phyloP scores from a whole-genome alignment of 2,329 filamentous ascomycete species.

The Fusarium xyrophilum region DNA sequence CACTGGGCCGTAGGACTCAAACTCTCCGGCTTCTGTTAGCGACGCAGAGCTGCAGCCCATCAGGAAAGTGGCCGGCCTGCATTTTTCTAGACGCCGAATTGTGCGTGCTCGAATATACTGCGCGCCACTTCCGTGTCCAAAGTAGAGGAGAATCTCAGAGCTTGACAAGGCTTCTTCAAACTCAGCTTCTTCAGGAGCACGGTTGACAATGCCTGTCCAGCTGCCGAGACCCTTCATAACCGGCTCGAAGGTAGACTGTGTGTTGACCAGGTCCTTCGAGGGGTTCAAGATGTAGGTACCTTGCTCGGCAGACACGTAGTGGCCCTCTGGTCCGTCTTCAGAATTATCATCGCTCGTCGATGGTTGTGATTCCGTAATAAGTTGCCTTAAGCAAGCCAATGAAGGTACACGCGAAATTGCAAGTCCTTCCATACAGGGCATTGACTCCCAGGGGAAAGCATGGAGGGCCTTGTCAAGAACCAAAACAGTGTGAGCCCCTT shows the following conservation, averaged over 20 bases:
- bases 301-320: conserved; percentile 61
- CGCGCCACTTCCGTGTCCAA: conserved; percentile 92
- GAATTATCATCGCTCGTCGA: conserved; percentile 13
- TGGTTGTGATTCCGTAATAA: conserved; percentile 64
- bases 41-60: conserved; percentile 94
- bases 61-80: conserved; percentile 78
- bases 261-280: conserved; percentile 79
- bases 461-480: conserved; percentile 92
- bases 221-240: conserved; percentile 68
- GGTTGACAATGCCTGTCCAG: conserved; percentile 75
- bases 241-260: conserved; percentile 75
- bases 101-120: conserved; percentile 91
- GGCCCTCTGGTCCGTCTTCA: conserved; percentile 48
- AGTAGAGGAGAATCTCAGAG: conserved; percentile 84
- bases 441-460: conserved; percentile 92
- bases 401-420: conserved; percentile 90
- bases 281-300: conserved; percentile 91
- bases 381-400: conserved; percentile 78
- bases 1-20: conserved; percentile 89
- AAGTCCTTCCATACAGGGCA: conserved; percentile 80
- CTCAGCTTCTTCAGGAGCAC: conserved; percentile 76
- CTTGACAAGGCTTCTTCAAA: conserved; percentile 72
- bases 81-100: conserved; percentile 78
- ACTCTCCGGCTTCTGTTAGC: conserved; percentile 79
- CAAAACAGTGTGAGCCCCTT: conserved; percentile 76